Percentiles rank a stretch among this genome's conserved stretches.
phyloP scores from a whole-genome alignment of 352 stramenopile species.

The Phytophthora sojae region DNA sequence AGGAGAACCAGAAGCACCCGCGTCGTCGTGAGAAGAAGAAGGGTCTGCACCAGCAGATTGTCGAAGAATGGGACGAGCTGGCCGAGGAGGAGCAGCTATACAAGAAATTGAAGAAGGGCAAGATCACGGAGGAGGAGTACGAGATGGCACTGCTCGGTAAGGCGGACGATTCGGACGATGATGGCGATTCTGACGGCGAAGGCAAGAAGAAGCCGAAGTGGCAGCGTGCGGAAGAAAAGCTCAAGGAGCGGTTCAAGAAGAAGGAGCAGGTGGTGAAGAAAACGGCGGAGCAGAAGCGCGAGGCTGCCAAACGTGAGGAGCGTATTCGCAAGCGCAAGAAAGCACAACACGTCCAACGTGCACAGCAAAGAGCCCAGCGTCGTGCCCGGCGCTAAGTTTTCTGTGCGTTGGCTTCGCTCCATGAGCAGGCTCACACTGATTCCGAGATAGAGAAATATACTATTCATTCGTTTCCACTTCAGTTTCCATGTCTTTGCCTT shows the following conservation, averaged over 20 bases:
- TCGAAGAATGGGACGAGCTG: slow-evolving; percentile 99
- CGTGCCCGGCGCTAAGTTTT: slow-evolving; percentile 38
- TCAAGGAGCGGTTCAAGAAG: slow-evolving; percentile 88
- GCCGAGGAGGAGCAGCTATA: slow-evolving; percentile 97
- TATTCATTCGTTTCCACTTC: slow-evolving; percentile 31
- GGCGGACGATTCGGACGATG: slow-evolving; percentile 43
- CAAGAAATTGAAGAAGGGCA: slow-evolving; percentile 98
- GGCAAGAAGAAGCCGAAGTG: slow-evolving; percentile 72
- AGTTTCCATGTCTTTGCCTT: slow-evolving; percentile 1
- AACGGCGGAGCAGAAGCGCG: slow-evolving; percentile 74
- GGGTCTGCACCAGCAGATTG: slow-evolving; percentile 95
- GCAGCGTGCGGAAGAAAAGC: slow-evolving; percentile 63
- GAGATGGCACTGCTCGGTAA: slow-evolving; percentile 80
- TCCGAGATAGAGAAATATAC: slow-evolving; percentile 41
- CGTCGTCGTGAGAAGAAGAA: slow-evolving; percentile 96
- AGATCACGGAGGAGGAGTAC: slow-evolving; percentile 97
- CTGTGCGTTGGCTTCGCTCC: slow-evolving; percentile 8
- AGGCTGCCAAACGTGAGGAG: slow-evolving; percentile 81
- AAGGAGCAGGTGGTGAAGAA: slow-evolving; percentile 80
- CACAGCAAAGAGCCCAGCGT: slow-evolving; percentile 60
- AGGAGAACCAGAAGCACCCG: slow-evolving; percentile 75
- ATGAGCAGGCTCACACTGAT: slow-evolving; percentile 3
- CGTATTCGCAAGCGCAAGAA: slow-evolving; percentile 88
- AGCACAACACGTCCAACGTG: slow-evolving; percentile 69
- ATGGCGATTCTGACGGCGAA: slow-evolving; percentile 35